phyloP scores from a whole-genome alignment of 1,139 yeast genomes.

The Candida glucosophila region DNA sequence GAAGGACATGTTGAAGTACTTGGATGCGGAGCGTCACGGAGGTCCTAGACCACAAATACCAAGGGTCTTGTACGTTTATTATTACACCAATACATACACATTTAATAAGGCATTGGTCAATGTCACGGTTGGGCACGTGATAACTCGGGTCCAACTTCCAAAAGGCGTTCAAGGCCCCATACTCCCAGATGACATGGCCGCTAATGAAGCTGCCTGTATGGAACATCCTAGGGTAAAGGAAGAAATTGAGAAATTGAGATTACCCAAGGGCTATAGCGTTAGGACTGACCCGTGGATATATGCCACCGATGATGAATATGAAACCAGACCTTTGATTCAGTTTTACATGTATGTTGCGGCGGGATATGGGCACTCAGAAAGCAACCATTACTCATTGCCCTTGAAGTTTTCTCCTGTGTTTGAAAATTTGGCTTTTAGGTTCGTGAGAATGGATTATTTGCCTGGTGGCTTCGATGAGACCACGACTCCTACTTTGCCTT shows the following conservation, averaged over 20 bases:
- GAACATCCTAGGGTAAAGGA: slow-evolving; percentile 53
- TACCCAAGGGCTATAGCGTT: slow-evolving; percentile 47
- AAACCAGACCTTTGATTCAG: slow-evolving; percentile 57
- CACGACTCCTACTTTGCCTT: slow-evolving; percentile 48
- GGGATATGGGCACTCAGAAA: slow-evolving; percentile 61
- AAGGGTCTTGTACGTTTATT: slow-evolving; percentile 61
- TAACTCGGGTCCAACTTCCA: slow-evolving; percentile 49
- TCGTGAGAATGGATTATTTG: slow-evolving; percentile 69
- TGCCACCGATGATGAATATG: slow-evolving; percentile 64
- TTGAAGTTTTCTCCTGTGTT: slow-evolving; percentile 77
- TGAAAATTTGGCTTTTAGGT: slow-evolving; percentile 55
- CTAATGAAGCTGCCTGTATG: slow-evolving; percentile 42
- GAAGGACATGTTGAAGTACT: slow-evolving; percentile 56
- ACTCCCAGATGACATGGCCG: slow-evolving; percentile 59
- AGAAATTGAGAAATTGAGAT: slow-evolving; percentile 56
- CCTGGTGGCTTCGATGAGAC: slow-evolving; percentile 67
- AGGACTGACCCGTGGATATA: slow-evolving; percentile 85
- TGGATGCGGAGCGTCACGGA: slow-evolving; percentile 64
- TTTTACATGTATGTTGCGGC: slow-evolving; percentile 72
- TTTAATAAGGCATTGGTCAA: slow-evolving; percentile 72
- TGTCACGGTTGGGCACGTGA: slow-evolving; percentile 54
- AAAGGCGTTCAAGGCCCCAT: slow-evolving; percentile 67
- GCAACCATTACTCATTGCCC: slow-evolving; percentile 81
- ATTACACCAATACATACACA: slow-evolving; percentile 47
- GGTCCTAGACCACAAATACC: slow-evolving; percentile 47